Evolutionary conservation across 768 basidiomycete species (phyloP).

Genomic region (Phaeolepiota aurea): DNA sequence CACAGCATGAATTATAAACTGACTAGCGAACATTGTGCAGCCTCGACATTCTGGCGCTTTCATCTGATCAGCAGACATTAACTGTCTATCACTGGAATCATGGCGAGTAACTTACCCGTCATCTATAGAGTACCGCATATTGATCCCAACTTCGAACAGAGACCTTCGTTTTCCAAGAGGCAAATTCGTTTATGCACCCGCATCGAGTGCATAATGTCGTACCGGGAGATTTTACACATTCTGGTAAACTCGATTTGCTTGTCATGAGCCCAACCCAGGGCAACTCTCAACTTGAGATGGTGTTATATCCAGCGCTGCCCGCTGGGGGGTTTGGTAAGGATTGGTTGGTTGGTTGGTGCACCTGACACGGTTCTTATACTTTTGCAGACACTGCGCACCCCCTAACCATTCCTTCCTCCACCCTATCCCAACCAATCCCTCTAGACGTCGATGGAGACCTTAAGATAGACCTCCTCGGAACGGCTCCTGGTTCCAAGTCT

Average conservation of each 20-base stretch:
- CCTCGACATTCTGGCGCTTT: conserved; percentile 73
- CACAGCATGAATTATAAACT: neutral
- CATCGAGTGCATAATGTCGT: conserved; percentile 69
- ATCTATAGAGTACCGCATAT: neutral
- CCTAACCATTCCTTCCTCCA: conserved; percentile 53
- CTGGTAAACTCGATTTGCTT: conserved; percentile 84
- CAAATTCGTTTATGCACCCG: conserved; percentile 46
- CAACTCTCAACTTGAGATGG: conserved; percentile 50
- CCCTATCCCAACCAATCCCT: conserved; percentile 72
- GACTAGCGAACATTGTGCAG: conserved; percentile 26
- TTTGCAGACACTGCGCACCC: conserved; percentile 30
- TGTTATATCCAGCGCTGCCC: conserved; percentile 58
- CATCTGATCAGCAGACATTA: conserved; percentile 68
- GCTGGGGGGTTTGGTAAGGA: conserved; percentile 64
- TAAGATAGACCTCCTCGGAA: conserved; percentile 80
- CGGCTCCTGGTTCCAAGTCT: conserved; percentile 31
- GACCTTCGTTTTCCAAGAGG: conserved; percentile 44
- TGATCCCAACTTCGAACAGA: conserved; percentile 27
- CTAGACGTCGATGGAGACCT: conserved; percentile 86
- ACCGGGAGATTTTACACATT: conserved; percentile 90
- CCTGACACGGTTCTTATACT: neutral
- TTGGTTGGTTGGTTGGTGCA: too few relatives aligned
- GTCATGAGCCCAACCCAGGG: conserved; percentile 65
- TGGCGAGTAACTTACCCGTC: conserved; percentile 30
- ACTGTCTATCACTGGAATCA: conserved; percentile 78